Base-by-base conservation (phyloP, 441 rosid genomes). In the Gossypium trilobum region DNA sequence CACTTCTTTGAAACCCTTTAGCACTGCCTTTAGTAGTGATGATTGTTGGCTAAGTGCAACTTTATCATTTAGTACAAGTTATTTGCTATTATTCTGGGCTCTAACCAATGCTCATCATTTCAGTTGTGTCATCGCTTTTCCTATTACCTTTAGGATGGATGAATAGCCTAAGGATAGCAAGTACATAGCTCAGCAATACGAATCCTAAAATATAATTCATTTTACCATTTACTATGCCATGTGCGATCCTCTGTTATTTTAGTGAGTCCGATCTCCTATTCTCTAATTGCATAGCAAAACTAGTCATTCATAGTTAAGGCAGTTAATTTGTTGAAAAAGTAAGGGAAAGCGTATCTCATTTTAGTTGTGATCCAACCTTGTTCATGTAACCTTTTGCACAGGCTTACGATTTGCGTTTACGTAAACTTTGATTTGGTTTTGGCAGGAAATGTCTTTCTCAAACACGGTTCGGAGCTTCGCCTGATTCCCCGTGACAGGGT, bases 401-500 rank as follows among this genome's bases (percentile, higher is more conserved):
- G 0, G 17, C 42, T 64, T 42, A 36, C 2, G 1, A 64, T 42
- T 22, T 6, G 25, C 48, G 39, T 14, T 29, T 17, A 69, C 54
- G 1, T 23, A 56, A 22, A 14, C 67, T 75, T 71, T 54, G 42
- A 36, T 20, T 56, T 50, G 59, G 19, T 59, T 74, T 51, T 70
- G 48, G 22, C 81, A 94, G 98, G 98, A 63, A 94, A 91, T 74
- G 97, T 94, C 78, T 94, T 94, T 79, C 89, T 94, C 74, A 94
- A 92, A 80, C 99, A 94, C 78, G 99, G 99, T 1, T 90, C 97
- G 1, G 97, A 92, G 58, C 91, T 94, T 20, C 92, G 97, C 31
- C 85, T 94, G 71, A 94, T 94, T 61, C 99, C 99, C 22, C 92
- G 99, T 1, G 99, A 94, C 62, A 82, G 97, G 75, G 99, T 94